Base-by-base conservation (phyloP, 768 basidiomycete species). In the Lactarius sp. region DNA sequence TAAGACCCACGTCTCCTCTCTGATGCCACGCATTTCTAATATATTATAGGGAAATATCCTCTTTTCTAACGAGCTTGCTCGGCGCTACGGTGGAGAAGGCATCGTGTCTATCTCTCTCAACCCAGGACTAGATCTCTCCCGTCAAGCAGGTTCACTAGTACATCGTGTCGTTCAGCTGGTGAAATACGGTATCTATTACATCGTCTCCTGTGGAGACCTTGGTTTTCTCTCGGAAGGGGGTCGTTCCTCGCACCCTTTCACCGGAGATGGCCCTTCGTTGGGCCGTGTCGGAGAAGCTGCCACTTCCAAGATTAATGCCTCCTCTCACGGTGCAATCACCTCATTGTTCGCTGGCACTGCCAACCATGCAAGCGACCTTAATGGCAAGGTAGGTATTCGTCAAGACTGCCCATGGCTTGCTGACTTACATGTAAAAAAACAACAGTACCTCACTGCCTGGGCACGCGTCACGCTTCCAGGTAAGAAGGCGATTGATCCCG, bases 41-140 rank as follows among this genome's bases (percentile, higher is more conserved):
- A 22, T 10, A n/a, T n/a, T 20, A 18, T 27, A 68, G 67, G 65
- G 66, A 0, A 73, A 71, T 50, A 65, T 74, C 12, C 51, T 74
- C 33, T 60, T 71, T 42, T 64, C 71, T 4, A 67, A 67, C 34
- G 71, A 72, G 54, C 65, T 75, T 39, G 71, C 69, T 1, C 51
- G 69, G 16, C 67, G 70, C 37, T 70, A 71, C 53, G 70, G 65
- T 2, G 68, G 62, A 49, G 62, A 70, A 5, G 46, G 46, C 50
- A 66, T 75, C 44, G 68, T 72, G 2, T 68, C 71, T 2, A 70
- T 47, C 37, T 54, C 57, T 18, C 37, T 66, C 20, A 20, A 59
- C 20, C 27, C 57, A 14, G 66, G 63, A 46, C 39, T 56, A 8
- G 42, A 59, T 31, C 16, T 66, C 27, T 2, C 56, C 36, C 37